Conservation (phyloP, 2,329 filamentous ascomycete species). For the Botrytis sinoallii region DNA sequence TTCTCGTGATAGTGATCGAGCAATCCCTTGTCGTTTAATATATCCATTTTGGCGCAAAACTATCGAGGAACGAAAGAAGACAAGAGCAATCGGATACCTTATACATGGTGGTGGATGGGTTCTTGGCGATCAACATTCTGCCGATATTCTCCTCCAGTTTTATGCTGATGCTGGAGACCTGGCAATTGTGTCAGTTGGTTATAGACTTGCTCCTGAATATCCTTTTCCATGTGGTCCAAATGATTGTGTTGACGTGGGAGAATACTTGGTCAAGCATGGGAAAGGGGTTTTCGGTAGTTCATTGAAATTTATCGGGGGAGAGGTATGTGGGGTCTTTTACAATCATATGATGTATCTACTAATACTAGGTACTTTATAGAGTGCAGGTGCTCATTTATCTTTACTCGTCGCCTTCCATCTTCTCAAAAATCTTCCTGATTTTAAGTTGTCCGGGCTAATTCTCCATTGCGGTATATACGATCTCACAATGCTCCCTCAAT, state of each 20-base stretch:
- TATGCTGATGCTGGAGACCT: conserved; percentile 49
- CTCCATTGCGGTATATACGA: conserved; percentile 54
- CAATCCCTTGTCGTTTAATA: conserved; percentile 47
- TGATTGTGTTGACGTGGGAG: conserved; percentile 56
- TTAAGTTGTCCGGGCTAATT: conserved; percentile 48
- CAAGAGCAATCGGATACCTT: conserved; percentile 50
- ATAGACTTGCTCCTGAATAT: conserved; percentile 58
- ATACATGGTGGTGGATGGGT: conserved; percentile 48
- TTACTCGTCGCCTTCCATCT: conserved; percentile 48
- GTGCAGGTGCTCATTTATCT: conserved; percentile 50
- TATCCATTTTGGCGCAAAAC: conserved; percentile 28
- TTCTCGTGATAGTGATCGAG: conserved; percentile 49
- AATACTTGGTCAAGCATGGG: conserved; percentile 50
- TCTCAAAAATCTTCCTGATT: conserved; percentile 39
- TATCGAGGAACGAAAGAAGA: conserved; percentile 49
- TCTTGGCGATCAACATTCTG: conserved; percentile 34
- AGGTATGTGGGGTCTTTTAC: conserved; percentile 34
- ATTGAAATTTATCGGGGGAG: conserved; percentile 46
- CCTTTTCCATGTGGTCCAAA: conserved; percentile 53
- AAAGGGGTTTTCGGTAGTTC: conserved; percentile 42
- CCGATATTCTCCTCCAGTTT: conserved; percentile 44
- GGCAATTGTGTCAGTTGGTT: conserved; percentile 54
- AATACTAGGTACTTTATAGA: conserved; percentile 37
- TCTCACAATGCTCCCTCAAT: conserved; percentile 44
- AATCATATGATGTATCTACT: background rate